Conservation (phyloP, 2,329 filamentous ascomycete species). For the Apiospora hydei region DNA sequence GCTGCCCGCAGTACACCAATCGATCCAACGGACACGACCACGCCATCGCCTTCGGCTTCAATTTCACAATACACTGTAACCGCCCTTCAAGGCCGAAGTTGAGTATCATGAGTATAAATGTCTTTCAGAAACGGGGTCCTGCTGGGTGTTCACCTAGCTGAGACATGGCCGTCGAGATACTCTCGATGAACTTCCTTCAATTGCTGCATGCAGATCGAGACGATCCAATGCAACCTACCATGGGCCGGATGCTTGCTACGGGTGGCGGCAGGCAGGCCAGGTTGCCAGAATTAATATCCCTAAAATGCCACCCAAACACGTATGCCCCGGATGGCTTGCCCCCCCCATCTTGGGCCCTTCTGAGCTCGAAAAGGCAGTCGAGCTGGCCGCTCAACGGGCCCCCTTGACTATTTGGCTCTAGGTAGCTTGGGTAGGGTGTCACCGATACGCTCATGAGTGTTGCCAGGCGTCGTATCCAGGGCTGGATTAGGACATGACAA, state of each 20-base stretch:
- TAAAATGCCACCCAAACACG: conserved; percentile 9
- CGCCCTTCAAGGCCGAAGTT: neutral
- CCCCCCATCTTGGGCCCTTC: neutral
- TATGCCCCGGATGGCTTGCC: neutral
- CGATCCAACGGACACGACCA: neutral
- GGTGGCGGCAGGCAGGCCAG: conserved; percentile 1
- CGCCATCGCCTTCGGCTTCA: neutral
- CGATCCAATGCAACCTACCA: conserved; percentile 20
- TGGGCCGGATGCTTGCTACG: neutral
- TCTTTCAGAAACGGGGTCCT: neutral
- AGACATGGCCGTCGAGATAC: conserved; percentile 7
- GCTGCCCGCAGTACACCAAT: neutral
- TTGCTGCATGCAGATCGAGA: conserved; percentile 18
- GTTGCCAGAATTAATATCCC: conserved; percentile 5
- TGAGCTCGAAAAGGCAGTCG: neutral
- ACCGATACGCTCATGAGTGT: neutral
- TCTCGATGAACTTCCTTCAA: conserved; percentile 14
- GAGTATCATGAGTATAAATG: neutral
- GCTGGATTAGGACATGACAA: conserved; percentile 18
- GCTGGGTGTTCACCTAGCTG: neutral
- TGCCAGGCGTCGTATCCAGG: neutral
- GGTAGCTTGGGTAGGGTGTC: neutral
- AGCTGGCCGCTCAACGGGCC: neutral
- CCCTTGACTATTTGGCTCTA: conserved; percentile 1
- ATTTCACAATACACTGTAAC: neutral